phyloP scores from a whole-genome alignment of 371 early-diverging fungal genomes.

The Encephalitozoon romaleae region DNA sequence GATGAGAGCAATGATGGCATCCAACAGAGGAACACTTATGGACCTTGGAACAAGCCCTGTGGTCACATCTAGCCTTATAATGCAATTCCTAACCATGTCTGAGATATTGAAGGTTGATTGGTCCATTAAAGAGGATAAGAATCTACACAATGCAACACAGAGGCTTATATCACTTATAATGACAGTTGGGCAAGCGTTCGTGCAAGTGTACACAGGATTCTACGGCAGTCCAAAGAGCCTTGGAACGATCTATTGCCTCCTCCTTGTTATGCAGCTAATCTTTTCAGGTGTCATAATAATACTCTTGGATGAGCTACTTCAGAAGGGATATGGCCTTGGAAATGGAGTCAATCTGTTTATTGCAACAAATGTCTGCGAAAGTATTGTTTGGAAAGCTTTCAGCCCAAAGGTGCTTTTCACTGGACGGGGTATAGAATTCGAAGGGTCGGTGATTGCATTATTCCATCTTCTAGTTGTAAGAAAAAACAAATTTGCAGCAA shows the following conservation, averaged over 20 bases:
- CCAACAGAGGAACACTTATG: constrained; percentile 97
- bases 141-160: constrained; percentile 89
- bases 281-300: constrained; percentile 90
- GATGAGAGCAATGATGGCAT: constrained; percentile 96
- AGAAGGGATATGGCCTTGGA: constrained; percentile 99
- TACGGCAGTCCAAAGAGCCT: constrained; percentile 87
- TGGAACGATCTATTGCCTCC: constrained; percentile 77
- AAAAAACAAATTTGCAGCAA: constrained; percentile 84
- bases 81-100: constrained; percentile 89
- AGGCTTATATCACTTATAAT: constrained; percentile 71
- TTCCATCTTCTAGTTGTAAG: constrained; percentile 86
- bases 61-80: constrained; percentile 95
- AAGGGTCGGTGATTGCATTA: constrained; percentile 88
- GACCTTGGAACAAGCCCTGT: constrained; percentile 98
- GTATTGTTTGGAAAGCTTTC: constrained; percentile 94
- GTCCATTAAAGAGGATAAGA: constrained; percentile 89
- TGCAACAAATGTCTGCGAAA: constrained; percentile 97
- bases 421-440: constrained; percentile 92
- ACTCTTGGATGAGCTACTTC: constrained; percentile 93
- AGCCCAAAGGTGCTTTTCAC: constrained; percentile 88
- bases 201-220: constrained; percentile 89
- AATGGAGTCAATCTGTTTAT: constrained; percentile 98
- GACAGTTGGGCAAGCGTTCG: constrained; percentile 89
- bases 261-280: constrained; percentile 86
- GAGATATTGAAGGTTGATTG: constrained; percentile 92